Evolutionary conservation across 2,329 filamentous ascomycete genomes (phyloP).

Genomic region (Colletotrichum scovillei): DNA sequence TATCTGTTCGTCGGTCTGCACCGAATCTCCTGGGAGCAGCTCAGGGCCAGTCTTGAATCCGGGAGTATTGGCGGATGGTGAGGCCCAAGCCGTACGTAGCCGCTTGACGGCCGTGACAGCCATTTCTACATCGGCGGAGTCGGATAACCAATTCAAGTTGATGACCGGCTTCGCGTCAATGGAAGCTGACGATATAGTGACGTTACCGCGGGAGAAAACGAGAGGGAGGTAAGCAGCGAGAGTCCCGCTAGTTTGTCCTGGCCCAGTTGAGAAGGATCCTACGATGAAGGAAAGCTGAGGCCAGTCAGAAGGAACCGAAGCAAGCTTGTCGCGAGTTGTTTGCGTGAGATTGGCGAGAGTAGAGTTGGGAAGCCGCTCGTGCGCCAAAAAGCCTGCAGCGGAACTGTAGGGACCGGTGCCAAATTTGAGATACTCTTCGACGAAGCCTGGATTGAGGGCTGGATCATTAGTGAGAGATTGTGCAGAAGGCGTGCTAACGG

Average conservation of each 20-base stretch:
- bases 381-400: slow-evolving; percentile 26
- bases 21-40: slow-evolving; percentile 48
- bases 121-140: slow-evolving; percentile 55
- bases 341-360: slow-evolving; percentile 18
- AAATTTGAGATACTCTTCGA: slow-evolving; percentile 23
- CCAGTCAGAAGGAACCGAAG: slow-evolving; percentile 20
- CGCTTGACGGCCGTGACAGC: slow-evolving; percentile 56
- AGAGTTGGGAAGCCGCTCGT: slow-evolving; percentile 24
- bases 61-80: slow-evolving; percentile 39
- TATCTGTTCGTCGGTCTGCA: slow-evolving; percentile 56
- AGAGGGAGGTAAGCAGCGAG: slow-evolving; percentile 49
- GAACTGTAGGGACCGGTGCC: slow-evolving; percentile 28
- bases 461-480: slow-evolving; percentile 26
- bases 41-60: slow-evolving; percentile 48
- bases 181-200: slow-evolving; percentile 52
- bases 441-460: neutral
- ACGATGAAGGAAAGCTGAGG: slow-evolving; percentile 24
- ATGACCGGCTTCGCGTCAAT: slow-evolving; percentile 52
- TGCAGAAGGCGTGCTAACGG: slow-evolving; percentile 17
- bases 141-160: slow-evolving; percentile 57
- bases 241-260: slow-evolving; percentile 32
- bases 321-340: slow-evolving; percentile 1
- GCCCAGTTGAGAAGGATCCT: slow-evolving; percentile 13
- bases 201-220: slow-evolving; percentile 52
- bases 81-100: slow-evolving; percentile 49